phyloP scores from a whole-genome alignment of 2,329 filamentous ascomycete species.

The Pyrenochaeta sp. region DNA sequence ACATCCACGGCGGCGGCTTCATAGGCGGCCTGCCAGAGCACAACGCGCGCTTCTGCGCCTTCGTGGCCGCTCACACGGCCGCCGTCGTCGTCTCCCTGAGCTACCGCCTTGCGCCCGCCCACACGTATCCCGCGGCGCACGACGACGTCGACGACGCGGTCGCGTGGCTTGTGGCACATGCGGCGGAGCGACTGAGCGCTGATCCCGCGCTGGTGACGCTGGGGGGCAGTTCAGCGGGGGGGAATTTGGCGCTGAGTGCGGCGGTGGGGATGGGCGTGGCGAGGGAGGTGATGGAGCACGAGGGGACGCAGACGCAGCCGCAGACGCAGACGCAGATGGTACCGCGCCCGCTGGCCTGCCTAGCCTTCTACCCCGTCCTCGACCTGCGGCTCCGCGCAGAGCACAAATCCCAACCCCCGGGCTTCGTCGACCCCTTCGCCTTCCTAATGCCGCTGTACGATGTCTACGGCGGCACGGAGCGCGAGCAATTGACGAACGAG shows the following conservation, averaged over 20 bases:
- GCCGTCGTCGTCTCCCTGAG: slow-evolving; percentile 50
- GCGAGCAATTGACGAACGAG: slow-evolving; percentile 36
- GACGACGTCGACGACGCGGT: slow-evolving; percentile 56
- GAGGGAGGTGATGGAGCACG: too few species aligned
- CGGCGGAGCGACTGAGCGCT: slow-evolving; percentile 45
- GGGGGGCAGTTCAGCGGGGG: slow-evolving; percentile 56
- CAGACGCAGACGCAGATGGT: background rate
- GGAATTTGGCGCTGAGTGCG: slow-evolving; percentile 52
- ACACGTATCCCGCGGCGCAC: slow-evolving; percentile 51
- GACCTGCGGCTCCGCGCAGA: slow-evolving; percentile 40
- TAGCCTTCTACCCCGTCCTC: slow-evolving; percentile 51
- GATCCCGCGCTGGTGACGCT: slow-evolving; percentile 54
- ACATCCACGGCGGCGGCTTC: slow-evolving; percentile 56
- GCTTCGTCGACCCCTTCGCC: slow-evolving; percentile 49
- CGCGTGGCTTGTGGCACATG: slow-evolving; percentile 50
- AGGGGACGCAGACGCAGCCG: too few species aligned
- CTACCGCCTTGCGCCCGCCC: slow-evolving; percentile 53
- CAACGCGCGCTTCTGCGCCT: slow-evolving; percentile 43
- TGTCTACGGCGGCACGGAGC: slow-evolving; percentile 49
- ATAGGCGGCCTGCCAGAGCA: slow-evolving; percentile 55
- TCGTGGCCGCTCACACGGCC: slow-evolving; percentile 49
- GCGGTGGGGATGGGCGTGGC: too few species aligned
- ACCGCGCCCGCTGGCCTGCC: slow-evolving; percentile 37
- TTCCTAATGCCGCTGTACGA: slow-evolving; percentile 55
- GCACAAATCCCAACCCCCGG: slow-evolving; percentile 50